Evolutionary conservation across 176 grass and related monocot species (phyloP).

Genomic region (Oryza rufipogon): DNA sequence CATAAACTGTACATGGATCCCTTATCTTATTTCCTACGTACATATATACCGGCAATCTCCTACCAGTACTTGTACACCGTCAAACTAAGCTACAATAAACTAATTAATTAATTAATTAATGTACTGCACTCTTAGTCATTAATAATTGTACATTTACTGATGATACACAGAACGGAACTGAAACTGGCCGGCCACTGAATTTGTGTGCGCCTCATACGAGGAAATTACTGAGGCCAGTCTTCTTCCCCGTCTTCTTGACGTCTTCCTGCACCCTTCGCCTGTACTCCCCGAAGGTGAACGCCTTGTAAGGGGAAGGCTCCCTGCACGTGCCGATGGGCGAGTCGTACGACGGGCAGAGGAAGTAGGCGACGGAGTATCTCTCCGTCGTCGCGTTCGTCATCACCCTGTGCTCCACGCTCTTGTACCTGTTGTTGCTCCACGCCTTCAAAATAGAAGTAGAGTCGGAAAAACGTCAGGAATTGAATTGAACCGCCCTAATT

Average conservation of each 20-base stretch:
- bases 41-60: not conserved
- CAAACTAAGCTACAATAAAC: conserved; percentile 9
- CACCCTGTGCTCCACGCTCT: conserved; percentile 89
- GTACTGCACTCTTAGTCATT: not conserved
- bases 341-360: conserved; percentile 80
- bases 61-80: not conserved
- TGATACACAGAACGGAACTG: not conserved
- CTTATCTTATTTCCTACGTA: not conserved
- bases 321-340: conserved; percentile 64
- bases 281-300: conserved; percentile 90
- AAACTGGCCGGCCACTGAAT: too few relatives aligned
- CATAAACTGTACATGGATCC: not conserved
- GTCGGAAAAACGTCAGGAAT: not conserved
- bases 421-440: conserved; percentile 95
- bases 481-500: not conserved
- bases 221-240: conserved; percentile 78
- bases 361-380: conserved; percentile 84
- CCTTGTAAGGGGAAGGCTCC: conserved; percentile 61
- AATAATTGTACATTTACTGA: not conserved
- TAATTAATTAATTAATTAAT: not conserved
- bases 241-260: conserved; percentile 63
- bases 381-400: conserved; percentile 56
- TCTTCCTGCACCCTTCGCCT: conserved; percentile 71
- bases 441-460: conserved; percentile 46
- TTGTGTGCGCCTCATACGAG: conserved; percentile 3